Conservation (phyloP, 495 filamentous ascomycete genomes). For the Alectoria sarmentosa region DNA sequence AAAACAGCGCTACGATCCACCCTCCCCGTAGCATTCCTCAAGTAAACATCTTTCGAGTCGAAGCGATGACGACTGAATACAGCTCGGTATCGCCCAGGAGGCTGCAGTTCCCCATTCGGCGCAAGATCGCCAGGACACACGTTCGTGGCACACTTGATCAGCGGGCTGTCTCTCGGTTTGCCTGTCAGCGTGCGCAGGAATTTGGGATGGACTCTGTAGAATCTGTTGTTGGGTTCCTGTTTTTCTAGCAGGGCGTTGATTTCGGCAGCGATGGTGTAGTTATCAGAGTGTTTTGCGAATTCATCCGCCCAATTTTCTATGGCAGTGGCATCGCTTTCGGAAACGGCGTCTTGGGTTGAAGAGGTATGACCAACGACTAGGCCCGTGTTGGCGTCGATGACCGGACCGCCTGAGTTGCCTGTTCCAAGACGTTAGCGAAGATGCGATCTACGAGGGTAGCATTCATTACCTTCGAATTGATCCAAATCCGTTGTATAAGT, state of each 20-base stretch:
- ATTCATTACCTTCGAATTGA: neutral
- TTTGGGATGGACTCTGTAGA: neutral
- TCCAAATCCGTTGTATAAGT: neutral
- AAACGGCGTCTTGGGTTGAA: slow-evolving; percentile 1
- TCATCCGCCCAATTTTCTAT: neutral
- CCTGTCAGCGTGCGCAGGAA: neutral
- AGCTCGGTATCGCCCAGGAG: neutral
- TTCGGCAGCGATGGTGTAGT: neutral
- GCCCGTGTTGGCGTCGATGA: neutral
- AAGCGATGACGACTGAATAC: neutral
- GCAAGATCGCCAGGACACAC: neutral
- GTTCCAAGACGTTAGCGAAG: neutral
- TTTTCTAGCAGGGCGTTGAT: neutral
- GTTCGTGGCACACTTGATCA: neutral
- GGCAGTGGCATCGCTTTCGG: neutral
- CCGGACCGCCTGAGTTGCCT: slow-evolving; percentile 6
- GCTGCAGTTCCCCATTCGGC: neutral
- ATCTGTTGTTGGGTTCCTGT: neutral
- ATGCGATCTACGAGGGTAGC: neutral
- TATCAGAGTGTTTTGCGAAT: neutral
- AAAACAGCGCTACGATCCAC: neutral
- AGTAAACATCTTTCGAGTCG: neutral
- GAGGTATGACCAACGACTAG: neutral
- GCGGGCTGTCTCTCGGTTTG: neutral
- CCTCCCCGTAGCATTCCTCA: neutral